These are phyloP conservation scores for Corynascus novoguineensis DNA, from an alignment of 495 filamentous ascomycete genomes.

Conservation along the genomic window DNA sequence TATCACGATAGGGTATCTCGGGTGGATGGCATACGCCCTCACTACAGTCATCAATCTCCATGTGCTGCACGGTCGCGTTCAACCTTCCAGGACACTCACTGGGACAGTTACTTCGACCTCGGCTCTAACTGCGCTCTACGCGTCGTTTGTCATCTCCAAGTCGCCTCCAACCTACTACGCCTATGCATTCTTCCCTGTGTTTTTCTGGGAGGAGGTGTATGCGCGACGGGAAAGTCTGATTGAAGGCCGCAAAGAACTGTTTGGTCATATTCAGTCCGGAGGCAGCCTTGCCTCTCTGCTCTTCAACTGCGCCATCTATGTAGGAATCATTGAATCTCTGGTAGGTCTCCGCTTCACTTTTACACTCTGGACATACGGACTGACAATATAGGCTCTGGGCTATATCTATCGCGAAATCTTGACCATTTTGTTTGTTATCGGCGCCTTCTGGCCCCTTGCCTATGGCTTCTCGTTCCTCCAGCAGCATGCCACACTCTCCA, in stretches of 20 bases:
- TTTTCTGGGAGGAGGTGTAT: constrained; percentile 96
- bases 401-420: constrained; percentile 90
- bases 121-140: constrained; percentile 65
- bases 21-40: constrained; percentile 93
- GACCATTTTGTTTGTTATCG: constrained; percentile 71
- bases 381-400: constrained; percentile 51
- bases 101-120: constrained; percentile 69
- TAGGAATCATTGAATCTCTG: constrained; percentile 73
- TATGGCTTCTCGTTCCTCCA: constrained; percentile 69
- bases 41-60: constrained; percentile 88
- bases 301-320: constrained; percentile 58
- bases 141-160: constrained; percentile 70
- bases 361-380: background rate
- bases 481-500: constrained; percentile 55
- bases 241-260: constrained; percentile 61
- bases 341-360: constrained; percentile 45
- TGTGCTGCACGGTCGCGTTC: constrained; percentile 67
- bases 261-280: constrained; percentile 59
- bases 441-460: constrained; percentile 68
- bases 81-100: constrained; percentile 57
- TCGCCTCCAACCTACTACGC: constrained; percentile 85
- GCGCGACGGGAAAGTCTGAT: constrained; percentile 64
- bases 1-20: constrained; percentile 87
- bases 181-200: constrained; percentile 85
- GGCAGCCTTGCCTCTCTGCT: constrained; percentile 50